Percentiles rank a stretch among this genome's conserved stretches.
These are phyloP conservation scores for Protomyces lactucae-debilis DNA, from an alignment of 1,139 yeast species.

Conservation along the genomic window DNA sequence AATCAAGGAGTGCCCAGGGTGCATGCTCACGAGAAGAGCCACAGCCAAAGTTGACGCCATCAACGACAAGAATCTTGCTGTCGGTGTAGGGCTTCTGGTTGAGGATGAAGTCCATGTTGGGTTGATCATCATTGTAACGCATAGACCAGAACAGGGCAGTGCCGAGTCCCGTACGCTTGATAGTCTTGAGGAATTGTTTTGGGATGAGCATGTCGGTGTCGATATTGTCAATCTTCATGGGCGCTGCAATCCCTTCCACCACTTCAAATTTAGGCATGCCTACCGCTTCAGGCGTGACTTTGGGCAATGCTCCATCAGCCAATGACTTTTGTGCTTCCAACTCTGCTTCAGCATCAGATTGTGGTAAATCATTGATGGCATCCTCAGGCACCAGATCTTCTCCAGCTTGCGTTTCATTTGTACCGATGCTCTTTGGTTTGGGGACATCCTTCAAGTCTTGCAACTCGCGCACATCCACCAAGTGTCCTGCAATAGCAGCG, in stretches of 20 bases:
- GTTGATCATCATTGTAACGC: slow-evolving; percentile 61
- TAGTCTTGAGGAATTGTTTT: slow-evolving; percentile 93
- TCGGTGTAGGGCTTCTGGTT: slow-evolving; percentile 76
- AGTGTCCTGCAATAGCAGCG: slow-evolving; percentile 88
- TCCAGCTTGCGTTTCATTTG: slow-evolving; percentile 58
- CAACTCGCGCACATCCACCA: slow-evolving; percentile 82
- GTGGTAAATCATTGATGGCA: slow-evolving; percentile 32
- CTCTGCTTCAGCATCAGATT: slow-evolving; percentile 39
- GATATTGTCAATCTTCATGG: slow-evolving; percentile 86
- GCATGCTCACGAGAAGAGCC: slow-evolving; percentile 99
- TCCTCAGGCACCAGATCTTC: slow-evolving; percentile 36
- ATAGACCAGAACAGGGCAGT: slow-evolving; percentile 86
- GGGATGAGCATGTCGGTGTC: slow-evolving; percentile 99
- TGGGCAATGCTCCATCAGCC: slow-evolving; percentile 16
- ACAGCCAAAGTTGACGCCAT: slow-evolving; percentile 97
- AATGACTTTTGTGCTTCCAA: slow-evolving; percentile 38
- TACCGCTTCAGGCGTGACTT: slow-evolving; percentile 40
- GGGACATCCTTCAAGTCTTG: slow-evolving; percentile 41
- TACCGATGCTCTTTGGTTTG: slow-evolving; percentile 46
- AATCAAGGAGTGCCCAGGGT: slow-evolving; percentile 98
- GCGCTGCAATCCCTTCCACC: slow-evolving; percentile 84
- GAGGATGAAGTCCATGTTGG: slow-evolving; percentile 70
- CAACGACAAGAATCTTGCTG: slow-evolving; percentile 78
- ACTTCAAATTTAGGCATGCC: slow-evolving; percentile 74
- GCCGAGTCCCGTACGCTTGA: slow-evolving; percentile 89